Evolutionary conservation across 257 asterid genomes (phyloP).

Genomic region (Gardenia jasminoides): DNA sequence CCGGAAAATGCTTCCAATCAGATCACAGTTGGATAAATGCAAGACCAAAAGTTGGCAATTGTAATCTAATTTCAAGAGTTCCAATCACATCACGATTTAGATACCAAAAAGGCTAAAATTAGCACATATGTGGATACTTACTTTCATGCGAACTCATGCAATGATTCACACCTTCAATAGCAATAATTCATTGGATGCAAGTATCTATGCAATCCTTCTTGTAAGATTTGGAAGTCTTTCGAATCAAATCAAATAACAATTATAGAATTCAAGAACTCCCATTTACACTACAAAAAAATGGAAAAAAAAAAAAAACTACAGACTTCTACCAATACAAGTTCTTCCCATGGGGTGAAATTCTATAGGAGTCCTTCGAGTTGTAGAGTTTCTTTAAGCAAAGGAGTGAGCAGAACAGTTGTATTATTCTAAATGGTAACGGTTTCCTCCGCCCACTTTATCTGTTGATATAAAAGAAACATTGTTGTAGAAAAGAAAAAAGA

Average conservation of each 20-base stretch:
- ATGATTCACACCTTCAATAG: not conserved
- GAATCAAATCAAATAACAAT: too few species aligned
- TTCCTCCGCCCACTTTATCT: too few species aligned
- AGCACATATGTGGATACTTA: not conserved
- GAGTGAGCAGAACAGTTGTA: too few species aligned
- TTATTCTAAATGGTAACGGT: too few species aligned
- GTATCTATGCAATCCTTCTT: not conserved
- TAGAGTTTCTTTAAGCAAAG: not conserved
- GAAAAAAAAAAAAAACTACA: too few species aligned
- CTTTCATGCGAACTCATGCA: not conserved
- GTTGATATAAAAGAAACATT: not conserved
- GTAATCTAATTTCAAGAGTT: not conserved
- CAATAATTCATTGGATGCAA: not conserved
- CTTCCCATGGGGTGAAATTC: too few species aligned
- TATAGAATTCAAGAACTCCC: not conserved
- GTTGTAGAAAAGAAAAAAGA: not conserved
- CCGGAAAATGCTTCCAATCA: not conserved
- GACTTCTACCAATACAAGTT: too few species aligned
- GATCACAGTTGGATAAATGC: not conserved
- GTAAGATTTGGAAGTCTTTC: too few species aligned
- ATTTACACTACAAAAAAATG: too few species aligned
- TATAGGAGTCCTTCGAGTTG: not conserved
- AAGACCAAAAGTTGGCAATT: not conserved
- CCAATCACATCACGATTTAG: not conserved
- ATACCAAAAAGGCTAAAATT: not conserved